Evolutionary conservation across 2,329 filamentous ascomycete species (phyloP).

Genomic region (Myriosclerotinia curreyana): DNA sequence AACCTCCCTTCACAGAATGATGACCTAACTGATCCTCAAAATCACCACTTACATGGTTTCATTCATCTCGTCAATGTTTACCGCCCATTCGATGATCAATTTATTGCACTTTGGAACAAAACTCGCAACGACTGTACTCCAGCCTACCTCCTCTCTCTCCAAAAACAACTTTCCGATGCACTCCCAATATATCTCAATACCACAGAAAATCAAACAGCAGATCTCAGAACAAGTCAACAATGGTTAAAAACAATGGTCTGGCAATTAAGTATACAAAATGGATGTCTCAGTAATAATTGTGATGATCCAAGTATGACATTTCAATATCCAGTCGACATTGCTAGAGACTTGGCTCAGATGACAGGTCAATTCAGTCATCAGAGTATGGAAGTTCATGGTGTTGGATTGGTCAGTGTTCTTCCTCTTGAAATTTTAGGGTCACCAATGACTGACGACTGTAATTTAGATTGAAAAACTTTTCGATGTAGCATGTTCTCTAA

Average conservation of each 20-base stretch:
- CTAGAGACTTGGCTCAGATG: constrained; percentile 61
- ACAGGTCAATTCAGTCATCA: constrained; percentile 69
- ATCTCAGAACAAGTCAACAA: constrained; percentile 58
- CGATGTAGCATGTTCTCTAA: constrained; percentile 70
- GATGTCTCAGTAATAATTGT: constrained; percentile 48
- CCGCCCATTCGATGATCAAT: constrained; percentile 62
- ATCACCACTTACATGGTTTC: constrained; percentile 54
- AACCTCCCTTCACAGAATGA: constrained; percentile 61
- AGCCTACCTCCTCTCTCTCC: constrained; percentile 55
- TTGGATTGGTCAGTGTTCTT: constrained; percentile 60
- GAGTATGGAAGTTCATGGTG: constrained; percentile 70
- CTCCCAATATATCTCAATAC: constrained; percentile 51
- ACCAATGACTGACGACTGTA: neutral
- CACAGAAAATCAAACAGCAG: constrained; percentile 52
- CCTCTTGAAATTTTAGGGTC: constrained; percentile 20
- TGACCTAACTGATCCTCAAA: constrained; percentile 55
- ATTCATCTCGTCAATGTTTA: constrained; percentile 61
- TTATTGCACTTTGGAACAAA: constrained; percentile 66
- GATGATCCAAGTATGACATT: constrained; percentile 57
- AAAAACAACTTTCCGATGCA: constrained; percentile 60
- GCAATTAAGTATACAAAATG: constrained; percentile 58
- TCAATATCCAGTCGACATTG: constrained; percentile 60
- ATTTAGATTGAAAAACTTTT: constrained; percentile 71
- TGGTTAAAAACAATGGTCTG: constrained; percentile 64
- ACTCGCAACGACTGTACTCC: constrained; percentile 55